Percentiles rank a stretch among this genome's conserved stretches.
Evolutionary conservation across 208 protist genomes (phyloP).

Genomic region (Trypanosoma caninum): DNA sequence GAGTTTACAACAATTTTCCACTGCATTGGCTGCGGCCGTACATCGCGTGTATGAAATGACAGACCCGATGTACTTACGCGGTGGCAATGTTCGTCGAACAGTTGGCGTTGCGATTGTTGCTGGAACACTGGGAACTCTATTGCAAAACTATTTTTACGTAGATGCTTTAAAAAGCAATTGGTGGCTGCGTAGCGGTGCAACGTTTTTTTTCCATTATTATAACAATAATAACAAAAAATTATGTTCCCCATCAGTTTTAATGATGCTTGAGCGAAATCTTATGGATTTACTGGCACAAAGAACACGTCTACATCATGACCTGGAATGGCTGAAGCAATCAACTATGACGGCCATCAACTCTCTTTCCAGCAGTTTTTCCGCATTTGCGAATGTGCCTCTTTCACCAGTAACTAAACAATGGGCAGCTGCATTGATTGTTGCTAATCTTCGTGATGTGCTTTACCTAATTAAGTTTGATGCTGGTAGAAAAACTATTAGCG

Average conservation of each 20-base stretch:
- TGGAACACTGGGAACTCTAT: conserved; percentile 16
- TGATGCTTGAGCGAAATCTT: conserved; percentile 17
- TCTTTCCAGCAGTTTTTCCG: neutral
- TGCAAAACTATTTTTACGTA: conserved; percentile 19
- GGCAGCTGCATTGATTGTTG: conserved; percentile 17
- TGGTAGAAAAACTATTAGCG: neutral
- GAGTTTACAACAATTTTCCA: conserved; percentile 16
- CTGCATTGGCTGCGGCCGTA: conserved; percentile 6
- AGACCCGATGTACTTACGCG: conserved; percentile 10
- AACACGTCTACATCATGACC: neutral
- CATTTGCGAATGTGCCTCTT: neutral
- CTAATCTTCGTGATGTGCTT: conserved; percentile 9
- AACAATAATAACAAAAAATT: neutral
- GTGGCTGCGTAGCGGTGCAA: conserved; percentile 22
- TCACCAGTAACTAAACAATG: conserved; percentile 23
- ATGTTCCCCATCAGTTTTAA: neutral
- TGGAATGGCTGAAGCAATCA: conserved; percentile 20
- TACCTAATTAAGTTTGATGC: neutral
- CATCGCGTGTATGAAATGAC: conserved; percentile 18
- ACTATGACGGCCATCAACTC: conserved; percentile 9
- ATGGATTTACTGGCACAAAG: conserved; percentile 18
- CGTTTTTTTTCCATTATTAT: neutral
- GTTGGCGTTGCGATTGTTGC: conserved; percentile 20
- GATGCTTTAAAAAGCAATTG: conserved; percentile 24
- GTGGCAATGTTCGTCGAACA: conserved; percentile 20